These are phyloP conservation scores for Bolboschoenus planiculmis DNA, from an alignment of 176 grass and related monocot species.

Conservation along the genomic window DNA sequence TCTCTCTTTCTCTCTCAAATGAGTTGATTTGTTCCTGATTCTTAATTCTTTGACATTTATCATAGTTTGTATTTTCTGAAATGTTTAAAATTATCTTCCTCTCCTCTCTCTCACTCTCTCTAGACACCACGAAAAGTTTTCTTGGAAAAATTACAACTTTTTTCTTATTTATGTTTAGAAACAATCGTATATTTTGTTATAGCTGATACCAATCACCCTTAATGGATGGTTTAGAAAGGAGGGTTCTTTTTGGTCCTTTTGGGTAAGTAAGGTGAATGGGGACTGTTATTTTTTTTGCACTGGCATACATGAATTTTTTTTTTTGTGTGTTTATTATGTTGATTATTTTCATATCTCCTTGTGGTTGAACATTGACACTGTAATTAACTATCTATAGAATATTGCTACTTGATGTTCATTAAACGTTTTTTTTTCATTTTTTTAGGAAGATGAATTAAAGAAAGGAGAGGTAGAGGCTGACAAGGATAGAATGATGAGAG, in stretches of 20 bases:
- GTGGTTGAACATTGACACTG: not conserved
- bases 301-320: not conserved
- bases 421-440: constrained; percentile 5
- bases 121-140: not conserved
- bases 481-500: constrained; percentile 99
- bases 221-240: not conserved
- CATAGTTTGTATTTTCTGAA: not conserved
- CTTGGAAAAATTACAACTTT: not conserved
- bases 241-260: not conserved
- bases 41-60: not conserved
- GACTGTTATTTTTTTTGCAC: not conserved
- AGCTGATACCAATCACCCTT: not conserved
- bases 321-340: not conserved
- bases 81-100: not conserved
- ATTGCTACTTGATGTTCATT: not conserved
- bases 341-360: not conserved
- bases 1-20: not conserved
- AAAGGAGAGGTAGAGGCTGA: constrained; percentile 89
- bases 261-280: not conserved
- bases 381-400: not conserved
- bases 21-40: not conserved
- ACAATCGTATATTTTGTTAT: not conserved
- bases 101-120: not conserved
- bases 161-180: not conserved
- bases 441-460: constrained; percentile 91